phyloP scores from a whole-genome alignment of 257 asterid species.

The Parsonsia alboflavescens region DNA sequence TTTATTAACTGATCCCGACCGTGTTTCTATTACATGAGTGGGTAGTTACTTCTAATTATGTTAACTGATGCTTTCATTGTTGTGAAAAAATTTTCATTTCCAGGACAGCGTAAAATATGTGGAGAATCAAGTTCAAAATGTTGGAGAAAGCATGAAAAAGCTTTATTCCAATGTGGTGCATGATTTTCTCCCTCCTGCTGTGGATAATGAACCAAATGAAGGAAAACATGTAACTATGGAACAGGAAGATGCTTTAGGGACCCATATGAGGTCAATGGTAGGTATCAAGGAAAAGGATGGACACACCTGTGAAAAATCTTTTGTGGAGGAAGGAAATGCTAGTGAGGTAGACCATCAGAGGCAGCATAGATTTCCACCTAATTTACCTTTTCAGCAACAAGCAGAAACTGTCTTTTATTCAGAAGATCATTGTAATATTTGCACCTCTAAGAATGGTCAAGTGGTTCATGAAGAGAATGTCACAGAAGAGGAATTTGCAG shows the following conservation, averaged over 20 bases:
- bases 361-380: conserved; percentile 9
- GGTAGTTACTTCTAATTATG: not conserved
- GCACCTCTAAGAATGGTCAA: conserved; percentile 14
- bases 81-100: conserved; percentile 15
- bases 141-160: conserved; percentile 48
- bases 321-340: conserved; percentile 18
- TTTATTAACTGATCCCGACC: not conserved
- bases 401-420: conserved; percentile 16
- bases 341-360: conserved; percentile 11
- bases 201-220: conserved; percentile 15
- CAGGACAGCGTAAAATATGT: conserved; percentile 58
- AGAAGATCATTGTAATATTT: conserved; percentile 20
- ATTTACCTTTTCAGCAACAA: conserved; percentile 19
- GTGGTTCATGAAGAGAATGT: conserved; percentile 17
- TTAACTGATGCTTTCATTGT: not conserved
- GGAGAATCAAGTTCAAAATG: conserved; percentile 57
- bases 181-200: conserved; percentile 40
- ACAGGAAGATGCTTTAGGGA: too few relatives aligned
- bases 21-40: not conserved
- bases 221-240: conserved; percentile 14
- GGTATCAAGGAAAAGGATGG: conserved; percentile 13
- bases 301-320: conserved; percentile 15
- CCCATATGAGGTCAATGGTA: conserved; percentile 7
- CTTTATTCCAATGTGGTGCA: conserved; percentile 48
- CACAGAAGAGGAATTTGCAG: conserved; percentile 14